phyloP scores from a whole-genome alignment of 306 rosid genomes.

The Quercus alba region DNA sequence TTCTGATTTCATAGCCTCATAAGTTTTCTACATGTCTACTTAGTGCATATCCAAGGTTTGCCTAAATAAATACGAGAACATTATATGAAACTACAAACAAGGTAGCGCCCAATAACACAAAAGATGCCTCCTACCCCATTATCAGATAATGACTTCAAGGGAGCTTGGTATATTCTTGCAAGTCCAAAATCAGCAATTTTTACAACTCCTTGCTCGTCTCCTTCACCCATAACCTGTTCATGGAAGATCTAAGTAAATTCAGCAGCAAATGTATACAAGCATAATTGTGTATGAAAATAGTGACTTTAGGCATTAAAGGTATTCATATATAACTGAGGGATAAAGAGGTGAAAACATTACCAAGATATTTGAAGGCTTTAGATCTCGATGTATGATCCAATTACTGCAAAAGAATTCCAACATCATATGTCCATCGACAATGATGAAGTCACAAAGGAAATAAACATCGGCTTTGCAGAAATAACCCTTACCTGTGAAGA shows the following conservation, averaged over 20 bases:
- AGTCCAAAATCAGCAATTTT: slow-evolving; percentile 99
- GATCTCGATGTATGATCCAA: slow-evolving; percentile 94
- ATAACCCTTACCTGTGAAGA: slow-evolving; percentile 66
- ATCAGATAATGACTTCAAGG: slow-evolving; percentile 71
- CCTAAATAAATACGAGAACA: not conserved
- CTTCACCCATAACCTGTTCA: slow-evolving; percentile 90
- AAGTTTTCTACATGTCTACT: not conserved
- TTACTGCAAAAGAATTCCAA: slow-evolving; percentile 53
- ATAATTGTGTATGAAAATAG: slow-evolving; percentile 5
- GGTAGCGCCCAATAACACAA: slow-evolving; percentile 3
- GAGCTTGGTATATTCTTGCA: slow-evolving; percentile 96
- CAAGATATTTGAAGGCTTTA: slow-evolving; percentile 97
- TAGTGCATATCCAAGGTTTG: slow-evolving; percentile 5
- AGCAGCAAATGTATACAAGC: slow-evolving; percentile 1
- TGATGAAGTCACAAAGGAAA: slow-evolving; percentile 11
- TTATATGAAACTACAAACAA: slow-evolving; percentile 7
- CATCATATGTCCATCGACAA: slow-evolving; percentile 12
- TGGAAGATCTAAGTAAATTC: slow-evolving; percentile 10
- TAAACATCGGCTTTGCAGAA: slow-evolving; percentile 12
- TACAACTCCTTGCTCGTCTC: slow-evolving; percentile 85
- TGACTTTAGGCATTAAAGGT: not conserved
- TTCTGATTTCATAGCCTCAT: not conserved
- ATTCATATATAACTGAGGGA: not conserved
- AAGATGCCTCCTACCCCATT: slow-evolving; percentile 66
- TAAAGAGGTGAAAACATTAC: slow-evolving; percentile 35